These are phyloP conservation scores for Aspergillus sp. DNA, from an alignment of 2,329 filamentous ascomycete species.

Conservation along the genomic window DNA sequence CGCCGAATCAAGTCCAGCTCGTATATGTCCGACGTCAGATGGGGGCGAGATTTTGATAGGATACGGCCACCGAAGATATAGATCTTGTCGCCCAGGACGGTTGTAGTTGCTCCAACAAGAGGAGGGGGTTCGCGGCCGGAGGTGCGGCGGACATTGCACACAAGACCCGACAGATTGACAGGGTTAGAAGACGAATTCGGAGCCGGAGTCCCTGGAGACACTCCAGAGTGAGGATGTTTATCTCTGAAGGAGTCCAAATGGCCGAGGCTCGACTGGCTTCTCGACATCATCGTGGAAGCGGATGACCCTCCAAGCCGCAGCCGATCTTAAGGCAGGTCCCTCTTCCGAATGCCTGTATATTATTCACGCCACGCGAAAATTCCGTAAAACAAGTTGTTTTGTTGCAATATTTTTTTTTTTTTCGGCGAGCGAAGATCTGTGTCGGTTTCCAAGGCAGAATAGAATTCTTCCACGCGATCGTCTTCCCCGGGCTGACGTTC, in stretches of 20 bases:
- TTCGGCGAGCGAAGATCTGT: neutral
- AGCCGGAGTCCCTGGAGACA: conserved; percentile 30
- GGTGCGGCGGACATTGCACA: conserved; percentile 73
- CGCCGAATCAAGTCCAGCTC: conserved; percentile 87
- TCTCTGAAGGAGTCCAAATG: conserved; percentile 33
- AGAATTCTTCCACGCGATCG: neutral
- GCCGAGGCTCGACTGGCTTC: conserved; percentile 41
- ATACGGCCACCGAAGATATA: conserved; percentile 95
- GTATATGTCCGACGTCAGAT: conserved; percentile 86
- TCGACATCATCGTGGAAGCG: conserved; percentile 33
- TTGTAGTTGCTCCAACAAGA: conserved; percentile 91
- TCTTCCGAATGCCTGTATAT: neutral
- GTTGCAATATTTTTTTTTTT: neutral
- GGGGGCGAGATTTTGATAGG: conserved; percentile 77
- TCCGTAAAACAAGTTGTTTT: neutral
- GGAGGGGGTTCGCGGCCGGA: conserved; percentile 90
- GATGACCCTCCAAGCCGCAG: conserved; percentile 3
- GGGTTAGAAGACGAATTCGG: conserved; percentile 41
- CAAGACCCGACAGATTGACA: conserved; percentile 64
- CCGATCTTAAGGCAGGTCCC: neutral
- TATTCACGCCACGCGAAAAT: neutral
- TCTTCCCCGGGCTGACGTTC: conserved; percentile 5
- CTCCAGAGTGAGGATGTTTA: conserved; percentile 28
- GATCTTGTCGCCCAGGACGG: conserved; percentile 89
- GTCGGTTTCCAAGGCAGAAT: neutral